Conservation (phyloP, 176 grass and related monocot genomes). For the Panicum miliaceum region DNA sequence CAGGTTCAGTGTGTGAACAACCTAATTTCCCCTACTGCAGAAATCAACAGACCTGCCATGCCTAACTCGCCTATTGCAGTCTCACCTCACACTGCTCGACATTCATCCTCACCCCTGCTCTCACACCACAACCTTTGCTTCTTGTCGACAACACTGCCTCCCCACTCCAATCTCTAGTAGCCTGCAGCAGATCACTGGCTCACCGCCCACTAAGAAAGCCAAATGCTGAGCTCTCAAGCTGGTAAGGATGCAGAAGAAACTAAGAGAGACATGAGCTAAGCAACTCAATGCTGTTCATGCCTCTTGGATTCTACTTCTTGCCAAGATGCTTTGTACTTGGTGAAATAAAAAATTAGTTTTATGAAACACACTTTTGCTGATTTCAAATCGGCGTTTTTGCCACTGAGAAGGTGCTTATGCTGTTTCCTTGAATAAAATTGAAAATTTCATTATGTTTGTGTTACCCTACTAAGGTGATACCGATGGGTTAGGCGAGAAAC, state of each 20-base stretch:
- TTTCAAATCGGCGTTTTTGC: neutral
- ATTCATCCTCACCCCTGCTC: too few relatives aligned
- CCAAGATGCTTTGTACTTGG: neutral
- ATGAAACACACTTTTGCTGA: neutral
- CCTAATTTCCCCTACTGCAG: neutral
- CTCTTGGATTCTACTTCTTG: neutral
- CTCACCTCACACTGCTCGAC: neutral
- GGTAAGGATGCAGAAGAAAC: neutral
- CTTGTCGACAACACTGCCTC: neutral
- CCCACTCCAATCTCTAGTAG: neutral
- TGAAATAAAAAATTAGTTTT: conserved; percentile 2
- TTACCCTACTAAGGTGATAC: neutral
- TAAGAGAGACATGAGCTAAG: neutral
- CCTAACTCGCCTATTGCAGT: neutral
- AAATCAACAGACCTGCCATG: neutral
- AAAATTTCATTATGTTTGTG: neutral
- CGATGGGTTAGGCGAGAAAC: neutral
- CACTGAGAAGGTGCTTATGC: neutral
- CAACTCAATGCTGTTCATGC: neutral
- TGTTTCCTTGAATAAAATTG: neutral
- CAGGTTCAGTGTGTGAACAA: neutral
- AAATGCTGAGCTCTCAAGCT: neutral
- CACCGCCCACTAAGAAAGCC: neutral
- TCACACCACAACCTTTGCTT: neutral
- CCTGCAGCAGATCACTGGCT: neutral